These are phyloP conservation scores for Venturia asperata DNA, from an alignment of 2,329 filamentous ascomycete genomes.

Conservation along the genomic window DNA sequence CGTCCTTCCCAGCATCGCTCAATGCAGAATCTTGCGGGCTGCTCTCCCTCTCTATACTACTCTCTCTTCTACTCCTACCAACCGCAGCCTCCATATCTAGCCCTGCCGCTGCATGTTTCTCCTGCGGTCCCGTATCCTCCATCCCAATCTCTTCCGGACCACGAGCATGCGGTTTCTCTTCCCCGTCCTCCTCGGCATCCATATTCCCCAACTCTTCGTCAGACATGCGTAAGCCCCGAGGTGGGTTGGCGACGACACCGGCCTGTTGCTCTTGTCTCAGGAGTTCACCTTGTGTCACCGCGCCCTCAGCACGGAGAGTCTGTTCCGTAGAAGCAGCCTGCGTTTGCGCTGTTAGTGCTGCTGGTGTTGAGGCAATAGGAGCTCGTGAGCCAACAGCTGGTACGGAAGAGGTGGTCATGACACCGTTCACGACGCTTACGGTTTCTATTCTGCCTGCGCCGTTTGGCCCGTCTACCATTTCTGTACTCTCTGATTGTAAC, in stretches of 20 bases:
- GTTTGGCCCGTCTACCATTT: conserved; percentile 75
- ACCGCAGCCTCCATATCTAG: conserved; percentile 39
- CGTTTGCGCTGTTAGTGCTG: conserved; percentile 10
- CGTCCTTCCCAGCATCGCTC: conserved; percentile 15
- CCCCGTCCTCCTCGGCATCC: conserved; percentile 25
- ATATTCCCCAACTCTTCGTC: conserved; percentile 18
- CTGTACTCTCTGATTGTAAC: conserved; percentile 65
- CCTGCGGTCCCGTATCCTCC: conserved; percentile 72
- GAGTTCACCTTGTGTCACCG: conserved; percentile 75
- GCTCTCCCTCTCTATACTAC: conserved; percentile 12
- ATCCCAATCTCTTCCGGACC: conserved; percentile 81
- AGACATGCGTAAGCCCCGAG: conserved; percentile 12
- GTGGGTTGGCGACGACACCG: conserved; percentile 60
- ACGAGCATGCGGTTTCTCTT: conserved; percentile 64
- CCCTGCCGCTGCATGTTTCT: conserved; percentile 29
- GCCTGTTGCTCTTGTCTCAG: conserved; percentile 80
- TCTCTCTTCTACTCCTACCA: conserved; percentile 25
- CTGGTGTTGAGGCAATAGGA: neutral
- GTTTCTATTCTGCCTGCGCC: conserved; percentile 74
- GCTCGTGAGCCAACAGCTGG: conserved; percentile 3
- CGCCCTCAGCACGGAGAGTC: conserved; percentile 37
- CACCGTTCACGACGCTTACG: conserved; percentile 69
- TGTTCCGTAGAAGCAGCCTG: conserved; percentile 26
- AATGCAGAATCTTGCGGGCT: conserved; percentile 7
- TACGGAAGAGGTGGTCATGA: conserved; percentile 27